A percentile compares a stretch with the other conserved stretches of the same genome.
Evolutionary conservation across 768 basidiomycete species (phyloP).

Genomic region (Clitopilus hobsonii): DNA sequence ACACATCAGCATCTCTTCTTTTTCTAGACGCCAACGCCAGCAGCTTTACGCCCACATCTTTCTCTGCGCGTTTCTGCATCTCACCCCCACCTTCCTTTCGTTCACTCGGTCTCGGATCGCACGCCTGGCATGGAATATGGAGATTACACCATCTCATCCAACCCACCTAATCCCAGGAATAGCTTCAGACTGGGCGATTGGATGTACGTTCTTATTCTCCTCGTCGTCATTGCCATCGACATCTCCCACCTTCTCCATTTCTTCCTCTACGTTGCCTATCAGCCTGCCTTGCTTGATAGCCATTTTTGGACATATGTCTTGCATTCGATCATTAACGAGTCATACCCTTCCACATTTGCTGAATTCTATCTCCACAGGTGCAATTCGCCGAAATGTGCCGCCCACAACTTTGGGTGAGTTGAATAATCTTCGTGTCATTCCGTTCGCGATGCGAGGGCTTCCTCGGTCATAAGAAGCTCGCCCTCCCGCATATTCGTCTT

Average conservation of each 20-base stretch:
- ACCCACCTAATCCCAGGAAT: constrained; percentile 66
- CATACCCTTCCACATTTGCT: constrained; percentile 5
- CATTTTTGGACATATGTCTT: constrained; percentile 1
- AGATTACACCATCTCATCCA: constrained; percentile 58
- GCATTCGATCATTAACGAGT: constrained; percentile 7
- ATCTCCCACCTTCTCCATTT: constrained; percentile 13
- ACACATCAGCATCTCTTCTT: constrained; percentile 7
- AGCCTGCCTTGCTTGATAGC: background rate
- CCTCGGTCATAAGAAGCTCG: no score
- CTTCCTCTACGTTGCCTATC: constrained; percentile 11
- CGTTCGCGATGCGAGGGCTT: background rate
- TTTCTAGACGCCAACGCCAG: constrained; percentile 13
- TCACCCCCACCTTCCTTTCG: constrained; percentile 20
- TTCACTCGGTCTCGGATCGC: constrained; percentile 13
- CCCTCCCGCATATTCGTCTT: constrained; percentile 6
- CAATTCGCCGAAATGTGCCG: constrained; percentile 61
- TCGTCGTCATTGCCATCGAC: constrained; percentile 8
- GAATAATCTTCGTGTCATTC: constrained; percentile 11
- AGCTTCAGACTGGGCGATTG: constrained; percentile 69
- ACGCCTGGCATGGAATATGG: constrained; percentile 13
- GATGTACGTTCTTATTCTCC: constrained; percentile 51
- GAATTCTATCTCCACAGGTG: constrained; percentile 44
- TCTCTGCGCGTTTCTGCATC: constrained; percentile 21
- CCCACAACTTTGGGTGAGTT: constrained; percentile 83
- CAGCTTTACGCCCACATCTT: constrained; percentile 15